A percentile compares a stretch with the other conserved stretches of the same genome.
These are phyloP conservation scores for Naematelia encephala DNA, from an alignment of 768 basidiomycete genomes.

Conservation along the genomic window DNA sequence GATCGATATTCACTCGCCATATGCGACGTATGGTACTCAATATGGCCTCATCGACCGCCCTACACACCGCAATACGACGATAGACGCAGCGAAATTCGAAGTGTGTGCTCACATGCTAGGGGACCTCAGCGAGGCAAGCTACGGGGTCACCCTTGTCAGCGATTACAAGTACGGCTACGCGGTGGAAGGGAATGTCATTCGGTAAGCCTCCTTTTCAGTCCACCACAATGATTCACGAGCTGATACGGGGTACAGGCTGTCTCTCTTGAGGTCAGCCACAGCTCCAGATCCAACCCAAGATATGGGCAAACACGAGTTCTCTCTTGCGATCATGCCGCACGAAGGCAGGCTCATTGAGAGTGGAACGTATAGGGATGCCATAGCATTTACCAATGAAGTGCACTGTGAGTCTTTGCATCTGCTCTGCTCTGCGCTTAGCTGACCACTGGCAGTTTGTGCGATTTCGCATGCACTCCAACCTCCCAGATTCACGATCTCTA, in stretches of 20 bases:
- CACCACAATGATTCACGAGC: not conserved
- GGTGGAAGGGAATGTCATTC: constrained; percentile 74
- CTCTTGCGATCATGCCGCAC: constrained; percentile 84
- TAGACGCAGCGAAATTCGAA: constrained; percentile 72
- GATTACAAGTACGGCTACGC: constrained; percentile 89
- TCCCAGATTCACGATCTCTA: constrained; percentile 51
- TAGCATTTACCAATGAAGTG: constrained; percentile 15
- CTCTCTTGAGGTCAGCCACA: constrained; percentile 80
- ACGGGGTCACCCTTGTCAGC: constrained; percentile 84
- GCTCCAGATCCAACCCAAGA: constrained; percentile 51
- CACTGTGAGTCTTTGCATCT: not conserved
- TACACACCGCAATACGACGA: constrained; percentile 89
- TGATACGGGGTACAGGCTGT: constrained; percentile 56
- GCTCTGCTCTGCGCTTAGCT: not conserved
- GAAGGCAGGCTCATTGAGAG: too few species aligned
- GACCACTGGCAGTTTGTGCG: not conserved
- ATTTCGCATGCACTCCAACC: not conserved
- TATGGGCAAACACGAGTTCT: constrained; percentile 62
- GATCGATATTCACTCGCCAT: constrained; percentile 70
- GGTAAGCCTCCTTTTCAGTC: too few species aligned
- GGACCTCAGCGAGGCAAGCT: constrained; percentile 63
- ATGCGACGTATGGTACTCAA: constrained; percentile 88
- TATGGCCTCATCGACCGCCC: constrained; percentile 87
- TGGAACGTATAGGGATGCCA: too few species aligned
- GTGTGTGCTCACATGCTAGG: constrained; percentile 82